phyloP scores from a whole-genome alignment of 225 moss, liverwort and hornwort species.

The Asterella californica region DNA sequence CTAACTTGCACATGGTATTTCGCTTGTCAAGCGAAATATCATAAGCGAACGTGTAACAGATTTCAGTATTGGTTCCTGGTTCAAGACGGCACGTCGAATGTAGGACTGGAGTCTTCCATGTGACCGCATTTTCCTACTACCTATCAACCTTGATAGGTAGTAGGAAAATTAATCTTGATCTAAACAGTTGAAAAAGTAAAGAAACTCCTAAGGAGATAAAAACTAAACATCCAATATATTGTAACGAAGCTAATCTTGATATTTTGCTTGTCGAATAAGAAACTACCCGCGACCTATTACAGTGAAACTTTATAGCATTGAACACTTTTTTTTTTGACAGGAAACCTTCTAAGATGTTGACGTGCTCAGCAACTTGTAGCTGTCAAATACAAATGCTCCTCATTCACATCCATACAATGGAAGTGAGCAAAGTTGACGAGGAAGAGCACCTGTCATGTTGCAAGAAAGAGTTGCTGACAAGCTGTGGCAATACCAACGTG shows the following conservation, averaged over 20 bases:
- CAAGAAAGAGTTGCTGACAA: slow-evolving; percentile 74
- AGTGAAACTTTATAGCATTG: background rate
- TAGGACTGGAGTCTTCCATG: background rate
- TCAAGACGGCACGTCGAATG: background rate
- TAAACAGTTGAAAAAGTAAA: too few species aligned
- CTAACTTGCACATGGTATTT: too few species aligned
- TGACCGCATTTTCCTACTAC: background rate
- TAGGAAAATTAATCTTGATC: too few species aligned
- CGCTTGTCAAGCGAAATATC: too few species aligned
- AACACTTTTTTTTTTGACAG: background rate
- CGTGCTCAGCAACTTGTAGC: background rate
- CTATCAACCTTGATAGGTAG: too few species aligned
- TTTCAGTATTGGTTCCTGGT: background rate
- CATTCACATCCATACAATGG: background rate
- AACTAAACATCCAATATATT: too few species aligned
- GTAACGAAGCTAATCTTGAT: too few species aligned
- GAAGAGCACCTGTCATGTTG: slow-evolving; percentile 62
- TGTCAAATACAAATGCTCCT: background rate
- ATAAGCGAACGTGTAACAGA: background rate
- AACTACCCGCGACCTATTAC: background rate
- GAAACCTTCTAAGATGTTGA: background rate
- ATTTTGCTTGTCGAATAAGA: too few species aligned
- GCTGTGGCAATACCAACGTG: slow-evolving; percentile 81
- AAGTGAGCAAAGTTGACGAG: background rate
- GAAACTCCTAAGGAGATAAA: too few species aligned